Conservation (phyloP, 805 yeast species). For the Nematodospora valgi region DNA sequence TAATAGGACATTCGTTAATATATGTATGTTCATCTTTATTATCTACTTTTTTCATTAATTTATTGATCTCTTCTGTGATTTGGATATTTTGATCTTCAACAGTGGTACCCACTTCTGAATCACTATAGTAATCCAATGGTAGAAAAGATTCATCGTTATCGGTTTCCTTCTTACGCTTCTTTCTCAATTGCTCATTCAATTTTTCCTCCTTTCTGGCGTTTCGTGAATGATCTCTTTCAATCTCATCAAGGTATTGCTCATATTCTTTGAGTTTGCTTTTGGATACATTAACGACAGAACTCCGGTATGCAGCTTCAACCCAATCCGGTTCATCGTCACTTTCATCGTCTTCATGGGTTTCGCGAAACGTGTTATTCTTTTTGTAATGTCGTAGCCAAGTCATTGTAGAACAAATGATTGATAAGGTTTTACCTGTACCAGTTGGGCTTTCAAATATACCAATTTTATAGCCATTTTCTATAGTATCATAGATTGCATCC, state of each 20-base stretch:
- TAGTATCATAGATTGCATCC: conserved; percentile 66
- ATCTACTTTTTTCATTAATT: conserved; percentile 43
- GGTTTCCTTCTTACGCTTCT: conserved; percentile 5
- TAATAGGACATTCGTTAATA: conserved; percentile 27
- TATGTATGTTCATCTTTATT: conserved; percentile 15
- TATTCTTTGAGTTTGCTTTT: conserved; percentile 30
- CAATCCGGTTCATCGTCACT: conserved; percentile 67
- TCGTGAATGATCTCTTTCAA: conserved; percentile 22
- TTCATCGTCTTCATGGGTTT: conserved; percentile 1
- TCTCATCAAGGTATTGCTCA: conserved; percentile 37
- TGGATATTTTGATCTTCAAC: conserved; percentile 22
- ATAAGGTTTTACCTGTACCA: conserved; percentile 90
- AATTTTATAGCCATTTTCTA: conserved; percentile 53
- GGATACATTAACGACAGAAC: conserved; percentile 28
- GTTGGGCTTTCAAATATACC: conserved; percentile 93
- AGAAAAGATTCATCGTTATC: conserved; percentile 16
- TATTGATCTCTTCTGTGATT: conserved; percentile 46
- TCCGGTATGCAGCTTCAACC: conserved; percentile 44
- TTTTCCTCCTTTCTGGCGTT: conserved; percentile 13
- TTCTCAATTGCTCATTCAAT: conserved; percentile 11
- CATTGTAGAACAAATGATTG: conserved; percentile 79
- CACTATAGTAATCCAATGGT: conserved; percentile 37
- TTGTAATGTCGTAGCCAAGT: conserved; percentile 71
- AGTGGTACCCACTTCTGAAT: conserved; percentile 14
- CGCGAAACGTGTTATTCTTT: conserved; percentile 11